Evolutionary conservation across 2,329 filamentous ascomycete genomes (phyloP), one percentile per base, ranked within the genome.

Genomic region (Clonostachys solani): DNA sequence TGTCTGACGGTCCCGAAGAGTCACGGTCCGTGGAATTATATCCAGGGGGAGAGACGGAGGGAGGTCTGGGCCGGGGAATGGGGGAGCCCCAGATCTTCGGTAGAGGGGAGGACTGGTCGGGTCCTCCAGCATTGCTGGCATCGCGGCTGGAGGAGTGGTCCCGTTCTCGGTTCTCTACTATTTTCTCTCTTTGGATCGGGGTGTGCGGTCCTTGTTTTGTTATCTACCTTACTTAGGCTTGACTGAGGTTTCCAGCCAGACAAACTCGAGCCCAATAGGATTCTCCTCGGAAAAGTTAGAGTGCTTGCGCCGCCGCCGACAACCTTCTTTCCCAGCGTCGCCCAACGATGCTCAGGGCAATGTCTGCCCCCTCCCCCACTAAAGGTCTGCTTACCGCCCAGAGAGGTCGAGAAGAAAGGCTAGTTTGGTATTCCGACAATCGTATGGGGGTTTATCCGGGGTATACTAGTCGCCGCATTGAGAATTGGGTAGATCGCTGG

Each of bases 41-140:
- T 81, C 81, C 33, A 76, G 64, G 44, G 89, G 88, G 44, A 92
- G 74, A 44, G 82, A 72, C 44, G 83, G 44, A n/a, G 33, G 80
- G 59, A 77, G 75, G 38, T 69, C 73, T 47, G 81, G 76, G 53
- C 80, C 75, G 54, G 86, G 84, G 58, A 79, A 89, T 38, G 87
- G 86, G 46, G 73, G 63, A 43, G 77, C 74, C 33, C 86, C 87
- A 52, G 84, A 86, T 45, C 81, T 77, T 52, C 86, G 82, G 69
- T 85, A 83, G 56, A 89, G 83, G 61, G 83, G 80, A 54, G 86
- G 79, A 60, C 83, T 78, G 40, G 80, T 78, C 50, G 88, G 87
- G 62, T 91, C 87, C 62, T 92, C 87, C 60, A 90, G 77, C 68
- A 89, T 86, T 52, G 88, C 86, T 58, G 87, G 85, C 87, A 91